phyloP scores from a whole-genome alignment of 2,329 filamentous ascomycete genomes.

The Periglandula ipomoeae region DNA sequence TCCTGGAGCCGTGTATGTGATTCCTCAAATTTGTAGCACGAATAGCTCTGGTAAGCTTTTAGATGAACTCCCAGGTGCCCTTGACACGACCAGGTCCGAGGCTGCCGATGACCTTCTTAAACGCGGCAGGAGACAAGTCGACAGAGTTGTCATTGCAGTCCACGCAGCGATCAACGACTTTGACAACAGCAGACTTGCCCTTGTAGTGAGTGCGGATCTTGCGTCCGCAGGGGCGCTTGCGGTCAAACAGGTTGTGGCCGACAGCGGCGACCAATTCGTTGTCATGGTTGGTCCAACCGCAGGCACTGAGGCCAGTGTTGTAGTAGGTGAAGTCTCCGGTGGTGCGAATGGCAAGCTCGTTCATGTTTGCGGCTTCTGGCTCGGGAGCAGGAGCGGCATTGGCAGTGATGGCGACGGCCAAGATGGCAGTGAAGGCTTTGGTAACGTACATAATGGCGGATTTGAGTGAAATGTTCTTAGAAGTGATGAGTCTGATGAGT shows the following conservation, averaged over 20 bases:
- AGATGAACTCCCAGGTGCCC: conserved; percentile 3
- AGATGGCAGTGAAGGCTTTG: background rate
- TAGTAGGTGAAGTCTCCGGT: conserved; percentile 42
- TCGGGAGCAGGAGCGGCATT: background rate
- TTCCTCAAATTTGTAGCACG: too few relatives aligned
- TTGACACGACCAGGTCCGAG: conserved; percentile 15
- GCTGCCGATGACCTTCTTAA: conserved; percentile 32
- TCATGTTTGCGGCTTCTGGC: background rate
- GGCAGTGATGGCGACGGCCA: background rate
- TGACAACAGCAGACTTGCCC: conserved; percentile 42
- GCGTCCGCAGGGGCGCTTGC: conserved; percentile 46
- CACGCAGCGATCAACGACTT: conserved; percentile 58
- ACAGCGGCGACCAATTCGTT: conserved; percentile 57
- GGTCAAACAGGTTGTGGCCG: conserved; percentile 57
- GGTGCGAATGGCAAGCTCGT: background rate
- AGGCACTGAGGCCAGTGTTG: conserved; percentile 56
- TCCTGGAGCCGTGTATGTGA: too few relatives aligned
- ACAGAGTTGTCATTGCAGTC: conserved; percentile 37
- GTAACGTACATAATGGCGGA: background rate
- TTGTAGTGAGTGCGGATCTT: conserved; percentile 52
- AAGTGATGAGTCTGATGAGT: too few relatives aligned
- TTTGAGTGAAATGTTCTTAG: background rate
- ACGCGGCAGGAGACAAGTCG: conserved; percentile 38
- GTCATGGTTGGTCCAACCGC: conserved; percentile 47
- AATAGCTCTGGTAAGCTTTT: background rate